phyloP scores from a whole-genome alignment of 768 basidiomycete species.

The Suillus plorans region DNA sequence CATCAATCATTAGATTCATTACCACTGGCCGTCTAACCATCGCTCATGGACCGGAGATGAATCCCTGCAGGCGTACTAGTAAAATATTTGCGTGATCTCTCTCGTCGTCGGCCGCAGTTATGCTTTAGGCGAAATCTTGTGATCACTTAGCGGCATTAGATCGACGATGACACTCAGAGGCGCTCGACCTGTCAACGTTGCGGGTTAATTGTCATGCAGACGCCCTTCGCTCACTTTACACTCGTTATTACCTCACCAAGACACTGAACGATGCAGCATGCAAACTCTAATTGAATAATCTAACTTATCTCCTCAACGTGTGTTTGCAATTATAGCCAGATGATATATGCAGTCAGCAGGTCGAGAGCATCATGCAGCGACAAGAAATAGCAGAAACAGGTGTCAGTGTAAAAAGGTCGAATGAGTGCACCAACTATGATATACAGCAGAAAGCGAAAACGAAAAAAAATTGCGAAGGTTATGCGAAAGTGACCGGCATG shows the following conservation, averaged over 20 bases:
- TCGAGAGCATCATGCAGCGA: conserved; percentile 9
- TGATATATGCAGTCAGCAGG: conserved; percentile 17
- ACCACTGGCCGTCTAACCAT: neutral
- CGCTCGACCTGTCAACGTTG: conserved; percentile 2
- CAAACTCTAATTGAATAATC: conserved; percentile 6
- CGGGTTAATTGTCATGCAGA: conserved; percentile 7
- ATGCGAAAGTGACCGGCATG: conserved; percentile 2
- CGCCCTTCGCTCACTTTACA: neutral
- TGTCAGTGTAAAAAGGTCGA: conserved; percentile 28
- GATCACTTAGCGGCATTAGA: conserved; percentile 4
- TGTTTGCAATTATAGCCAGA: conserved; percentile 21
- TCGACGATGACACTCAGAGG: neutral
- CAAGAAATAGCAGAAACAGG: conserved; percentile 18
- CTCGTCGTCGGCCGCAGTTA: conserved; percentile 1
- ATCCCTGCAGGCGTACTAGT: conserved; percentile 1
- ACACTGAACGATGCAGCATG: neutral
- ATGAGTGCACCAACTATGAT: conserved; percentile 17
- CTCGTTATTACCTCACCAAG: neutral
- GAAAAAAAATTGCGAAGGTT: conserved; percentile 8
- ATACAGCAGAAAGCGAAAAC: conserved; percentile 15
- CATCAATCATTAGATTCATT: neutral
- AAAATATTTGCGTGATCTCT: neutral
- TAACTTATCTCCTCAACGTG: conserved; percentile 4
- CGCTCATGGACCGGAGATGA: neutral
- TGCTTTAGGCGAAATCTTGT: neutral